Percentiles rank a stretch among this genome's conserved stretches.
Conservation (phyloP, 1,139 yeast species). For the Pichia sp. region DNA sequence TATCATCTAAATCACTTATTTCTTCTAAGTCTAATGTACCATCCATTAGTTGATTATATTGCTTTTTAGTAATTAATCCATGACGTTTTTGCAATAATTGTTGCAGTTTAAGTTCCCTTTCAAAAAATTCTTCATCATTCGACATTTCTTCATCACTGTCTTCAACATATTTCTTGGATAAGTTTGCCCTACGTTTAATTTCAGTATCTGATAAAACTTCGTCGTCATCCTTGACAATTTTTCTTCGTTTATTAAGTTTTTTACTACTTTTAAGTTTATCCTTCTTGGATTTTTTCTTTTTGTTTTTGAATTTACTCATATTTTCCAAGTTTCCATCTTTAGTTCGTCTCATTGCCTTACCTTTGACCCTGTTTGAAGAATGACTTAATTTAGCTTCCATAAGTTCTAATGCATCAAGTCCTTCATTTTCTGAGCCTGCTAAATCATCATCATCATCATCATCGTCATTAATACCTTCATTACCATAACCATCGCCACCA, state of each 20-base stretch:
- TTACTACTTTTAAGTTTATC: conserved; percentile 12
- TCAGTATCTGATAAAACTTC: conserved; percentile 13
- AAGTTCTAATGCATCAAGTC: conserved; percentile 20
- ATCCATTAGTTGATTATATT: conserved; percentile 23
- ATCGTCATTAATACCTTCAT: conserved; percentile 14
- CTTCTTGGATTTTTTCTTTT: conserved; percentile 11
- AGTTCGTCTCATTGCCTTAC: conserved; percentile 20
- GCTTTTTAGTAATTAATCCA: conserved; percentile 29
- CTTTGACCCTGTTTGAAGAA: conserved; percentile 17
- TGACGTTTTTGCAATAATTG: conserved; percentile 28
- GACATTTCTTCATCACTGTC: conserved; percentile 68
- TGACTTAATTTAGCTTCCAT: conserved; percentile 23
- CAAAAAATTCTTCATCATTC: conserved; percentile 46
- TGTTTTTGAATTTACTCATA: conserved; percentile 9
- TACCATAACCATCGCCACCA: not conserved
- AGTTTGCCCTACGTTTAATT: conserved; percentile 19
- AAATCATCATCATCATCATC: conserved; percentile 14
- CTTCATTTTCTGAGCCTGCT: conserved; percentile 17
- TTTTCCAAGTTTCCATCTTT: conserved; percentile 11
- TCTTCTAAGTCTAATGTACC: conserved; percentile 12
- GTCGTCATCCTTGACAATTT: conserved; percentile 11
- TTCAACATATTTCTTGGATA: conserved; percentile 49
- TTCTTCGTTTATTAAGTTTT: conserved; percentile 10
- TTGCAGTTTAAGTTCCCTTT: conserved; percentile 51
- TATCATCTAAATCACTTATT: conserved; percentile 13